phyloP scores from a whole-genome alignment of 192 early-diverging fungal genomes.

The Phycomyces blakesleeanus region DNA sequence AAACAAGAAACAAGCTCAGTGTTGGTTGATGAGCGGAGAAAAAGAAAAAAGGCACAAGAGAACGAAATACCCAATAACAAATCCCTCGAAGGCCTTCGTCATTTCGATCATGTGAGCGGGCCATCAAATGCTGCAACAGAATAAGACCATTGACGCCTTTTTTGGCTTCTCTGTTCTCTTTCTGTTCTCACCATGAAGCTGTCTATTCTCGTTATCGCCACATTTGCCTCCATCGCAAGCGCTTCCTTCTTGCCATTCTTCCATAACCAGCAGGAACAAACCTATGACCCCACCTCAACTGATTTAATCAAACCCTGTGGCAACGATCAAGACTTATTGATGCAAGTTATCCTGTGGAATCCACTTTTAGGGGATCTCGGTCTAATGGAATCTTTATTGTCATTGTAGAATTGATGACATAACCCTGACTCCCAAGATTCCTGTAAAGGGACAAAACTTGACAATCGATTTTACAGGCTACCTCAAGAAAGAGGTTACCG shows the following conservation, averaged over 20 bases:
- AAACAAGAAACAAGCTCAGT: too few species aligned
- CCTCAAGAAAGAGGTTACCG: slow-evolving; percentile 35
- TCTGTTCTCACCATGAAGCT: slow-evolving; percentile 11
- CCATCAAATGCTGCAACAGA: background rate
- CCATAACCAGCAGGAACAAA: slow-evolving; percentile 3
- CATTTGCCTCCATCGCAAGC: background rate
- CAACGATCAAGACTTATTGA: slow-evolving; percentile 23
- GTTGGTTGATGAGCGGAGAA: too few species aligned
- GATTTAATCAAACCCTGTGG: slow-evolving; percentile 32
- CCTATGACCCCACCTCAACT: slow-evolving; percentile 7
- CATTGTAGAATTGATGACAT: slow-evolving; percentile 38
- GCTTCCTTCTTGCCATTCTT: slow-evolving; percentile 13
- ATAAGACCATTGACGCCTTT: background rate
- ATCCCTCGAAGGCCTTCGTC: background rate
- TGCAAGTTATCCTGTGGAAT: slow-evolving; percentile 9
- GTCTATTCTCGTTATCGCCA: background rate
- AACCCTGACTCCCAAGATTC: slow-evolving; percentile 46
- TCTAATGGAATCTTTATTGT: background rate
- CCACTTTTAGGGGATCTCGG: background rate
- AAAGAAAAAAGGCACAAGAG: too few species aligned
- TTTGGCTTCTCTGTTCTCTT: background rate
- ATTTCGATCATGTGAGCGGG: slow-evolving; percentile 3
- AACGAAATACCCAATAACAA: background rate
- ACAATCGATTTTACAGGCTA: slow-evolving; percentile 41
- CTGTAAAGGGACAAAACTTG: slow-evolving; percentile 42